Evolutionary conservation across 352 stramenopile genomes (phyloP).

Genomic region (Vaucheria bursata): DNA sequence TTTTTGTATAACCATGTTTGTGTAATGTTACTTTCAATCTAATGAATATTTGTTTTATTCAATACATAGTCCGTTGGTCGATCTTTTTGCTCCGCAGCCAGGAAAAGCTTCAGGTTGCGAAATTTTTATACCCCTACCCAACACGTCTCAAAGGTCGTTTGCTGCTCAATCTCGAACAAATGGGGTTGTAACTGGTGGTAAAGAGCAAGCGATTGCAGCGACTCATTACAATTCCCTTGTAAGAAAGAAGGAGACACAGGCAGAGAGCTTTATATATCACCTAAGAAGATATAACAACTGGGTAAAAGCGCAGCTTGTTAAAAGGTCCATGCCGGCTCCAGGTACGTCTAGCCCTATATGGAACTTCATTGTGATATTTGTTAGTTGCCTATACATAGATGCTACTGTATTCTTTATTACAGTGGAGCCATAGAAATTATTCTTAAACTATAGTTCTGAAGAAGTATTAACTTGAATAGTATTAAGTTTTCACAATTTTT

Average conservation of each 20-base stretch:
- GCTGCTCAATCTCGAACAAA: neutral
- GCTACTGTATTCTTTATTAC: neutral
- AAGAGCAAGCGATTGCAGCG: constrained; percentile 34
- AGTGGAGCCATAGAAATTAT: neutral
- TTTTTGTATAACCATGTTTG: neutral
- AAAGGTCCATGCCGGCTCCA: constrained; percentile 49
- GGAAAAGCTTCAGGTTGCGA: neutral
- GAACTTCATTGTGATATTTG: constrained; percentile 12
- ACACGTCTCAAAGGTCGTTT: constrained; percentile 7
- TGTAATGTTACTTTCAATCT: neutral
- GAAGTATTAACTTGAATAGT: too few species aligned
- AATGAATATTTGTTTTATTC: neutral
- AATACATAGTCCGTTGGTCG: neutral
- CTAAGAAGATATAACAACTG: constrained; percentile 96
- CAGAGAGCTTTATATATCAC: constrained; percentile 85
- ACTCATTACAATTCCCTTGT: constrained; percentile 43
- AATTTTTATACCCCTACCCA: neutral
- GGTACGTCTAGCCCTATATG: constrained; percentile 37
- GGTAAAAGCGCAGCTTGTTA: constrained; percentile 84
- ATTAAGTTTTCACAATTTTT: too few species aligned
- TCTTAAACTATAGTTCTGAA: neutral
- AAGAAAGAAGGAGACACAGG: constrained; percentile 50
- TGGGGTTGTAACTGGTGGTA: constrained; percentile 1
- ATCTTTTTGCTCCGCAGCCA: neutral
- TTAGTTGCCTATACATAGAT: neutral